A percentile compares a stretch with the other conserved stretches of the same genome.
phyloP scores from a whole-genome alignment of 495 filamentous ascomycete species.

The Rhypophila decipiens region DNA sequence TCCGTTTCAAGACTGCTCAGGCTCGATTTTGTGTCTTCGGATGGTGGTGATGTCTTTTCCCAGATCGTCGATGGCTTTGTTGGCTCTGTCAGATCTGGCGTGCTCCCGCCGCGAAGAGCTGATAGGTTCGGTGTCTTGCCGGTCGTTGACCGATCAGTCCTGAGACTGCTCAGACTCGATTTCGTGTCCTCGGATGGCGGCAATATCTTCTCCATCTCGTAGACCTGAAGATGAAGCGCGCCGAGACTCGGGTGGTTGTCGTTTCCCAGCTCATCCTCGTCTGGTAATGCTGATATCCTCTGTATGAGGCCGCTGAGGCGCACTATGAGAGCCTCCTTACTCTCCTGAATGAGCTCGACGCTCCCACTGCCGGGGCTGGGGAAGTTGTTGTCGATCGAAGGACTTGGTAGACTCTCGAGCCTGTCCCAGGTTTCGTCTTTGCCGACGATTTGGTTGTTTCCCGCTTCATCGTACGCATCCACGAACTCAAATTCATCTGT shows the following conservation, averaged over 20 bases:
- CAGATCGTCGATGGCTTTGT: neutral
- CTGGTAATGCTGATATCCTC: conserved; percentile 21
- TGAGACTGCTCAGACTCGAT: neutral
- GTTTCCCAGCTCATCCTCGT: conserved; percentile 7
- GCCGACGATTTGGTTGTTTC: too few species aligned
- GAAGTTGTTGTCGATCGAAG: neutral
- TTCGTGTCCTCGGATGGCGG: neutral
- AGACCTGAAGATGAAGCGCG: conserved; percentile 34
- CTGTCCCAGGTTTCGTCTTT: neutral
- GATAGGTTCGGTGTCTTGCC: neutral
- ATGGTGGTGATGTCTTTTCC: neutral
- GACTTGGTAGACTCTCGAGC: too few species aligned
- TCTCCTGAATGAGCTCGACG: conserved; percentile 29
- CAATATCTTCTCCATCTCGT: conserved; percentile 39
- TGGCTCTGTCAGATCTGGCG: neutral
- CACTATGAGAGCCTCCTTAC: conserved; percentile 43
- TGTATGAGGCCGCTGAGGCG: conserved; percentile 41
- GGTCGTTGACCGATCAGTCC: too few species aligned
- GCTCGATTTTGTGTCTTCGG: too few species aligned
- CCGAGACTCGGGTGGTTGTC: conserved; percentile 22
- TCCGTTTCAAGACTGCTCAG: too few species aligned
- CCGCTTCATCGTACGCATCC: too few species aligned
- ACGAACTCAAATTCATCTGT: too few species aligned
- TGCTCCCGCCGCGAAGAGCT: too few species aligned
- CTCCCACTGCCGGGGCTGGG: neutral